phyloP scores from a whole-genome alignment of 371 early-diverging fungal species.

The Apophysomyces trapeziformis region DNA sequence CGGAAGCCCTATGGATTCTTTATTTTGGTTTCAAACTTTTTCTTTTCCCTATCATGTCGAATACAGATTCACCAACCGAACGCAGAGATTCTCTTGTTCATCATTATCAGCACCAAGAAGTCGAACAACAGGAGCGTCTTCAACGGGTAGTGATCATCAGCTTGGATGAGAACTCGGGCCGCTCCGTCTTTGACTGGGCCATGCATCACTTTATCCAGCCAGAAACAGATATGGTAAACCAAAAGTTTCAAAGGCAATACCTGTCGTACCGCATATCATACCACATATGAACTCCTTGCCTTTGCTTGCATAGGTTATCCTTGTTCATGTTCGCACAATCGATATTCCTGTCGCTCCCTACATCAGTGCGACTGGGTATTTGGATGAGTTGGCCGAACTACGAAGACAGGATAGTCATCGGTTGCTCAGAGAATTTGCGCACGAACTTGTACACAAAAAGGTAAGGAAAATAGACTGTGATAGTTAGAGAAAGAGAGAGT shows the following conservation, averaged over 20 bases:
- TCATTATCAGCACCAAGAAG: slow-evolving; percentile 13
- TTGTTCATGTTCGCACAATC: slow-evolving; percentile 44
- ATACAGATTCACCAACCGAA: neutral
- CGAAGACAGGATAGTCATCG: slow-evolving; percentile 47
- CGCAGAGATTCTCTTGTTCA: slow-evolving; percentile 13
- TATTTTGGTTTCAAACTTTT: neutral
- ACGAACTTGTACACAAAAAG: slow-evolving; percentile 33
- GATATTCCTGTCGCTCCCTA: slow-evolving; percentile 51
- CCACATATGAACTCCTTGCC: neutral
- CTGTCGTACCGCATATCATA: neutral
- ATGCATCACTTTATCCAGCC: slow-evolving; percentile 47
- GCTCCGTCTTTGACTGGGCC: slow-evolving; percentile 49
- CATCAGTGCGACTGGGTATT: slow-evolving; percentile 40
- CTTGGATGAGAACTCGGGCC: slow-evolving; percentile 41
- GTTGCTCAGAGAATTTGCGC: slow-evolving; percentile 39
- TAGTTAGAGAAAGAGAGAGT: too few species aligned
- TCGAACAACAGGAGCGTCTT: slow-evolving; percentile 13
- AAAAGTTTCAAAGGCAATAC: too few species aligned
- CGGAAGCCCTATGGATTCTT: too few species aligned
- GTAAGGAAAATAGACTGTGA: slow-evolving; percentile 20
- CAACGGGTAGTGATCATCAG: slow-evolving; percentile 43
- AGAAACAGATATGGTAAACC: slow-evolving; percentile 41
- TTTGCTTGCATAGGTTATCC: slow-evolving; percentile 12
- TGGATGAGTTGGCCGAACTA: slow-evolving; percentile 41
- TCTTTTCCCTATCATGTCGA: neutral